Evolutionary conservation across 2,329 filamentous ascomycete genomes (phyloP), one percentile per base, ranked within the genome.

Genomic region (Coccinonectria pachysandricola): DNA sequence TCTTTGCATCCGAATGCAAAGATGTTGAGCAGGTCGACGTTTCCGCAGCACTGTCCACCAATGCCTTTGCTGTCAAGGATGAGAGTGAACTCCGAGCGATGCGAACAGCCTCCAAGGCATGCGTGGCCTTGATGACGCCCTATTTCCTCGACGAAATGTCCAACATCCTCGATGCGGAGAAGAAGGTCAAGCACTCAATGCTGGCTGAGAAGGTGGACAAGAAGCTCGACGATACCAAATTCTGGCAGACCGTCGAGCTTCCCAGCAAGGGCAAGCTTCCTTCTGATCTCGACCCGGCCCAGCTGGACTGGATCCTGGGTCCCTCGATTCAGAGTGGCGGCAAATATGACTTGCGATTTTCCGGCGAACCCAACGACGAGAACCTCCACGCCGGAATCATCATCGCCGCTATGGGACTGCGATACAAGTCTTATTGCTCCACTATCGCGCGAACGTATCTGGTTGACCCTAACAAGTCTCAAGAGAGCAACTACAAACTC

Each of bases 91-190:
- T 98, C 41, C 83, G 88, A 40, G 79, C 84, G 8, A 95, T 98
- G 70, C 79, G 92, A 49, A 92, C 88, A 42, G 86, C 88, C 4
- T 91, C 91, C 29, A 82, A 91, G 50, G 88, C 91, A 23, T 95
- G 87, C 43, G 88, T 92, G 40, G 87, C 86, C 32, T 65, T 96
- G 34, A 92, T 96, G 78, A 85, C 85, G 26, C 85, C 88, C 33
- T 98, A 91, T 57, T 96, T 96, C 54, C 78, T 98, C 40, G 91
- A 98, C 50, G 87, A 95, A 54, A 96, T 98, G 87, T 94, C 88
- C 26, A 80, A 82, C 43, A 80, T 96, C 27, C 74, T 98, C 34
- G 91, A 98, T 49, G 80, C 87, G 42, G 92, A 96, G 56, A 95
- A 94, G 65, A 94, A 94, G 52, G 85, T 96, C 50, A 91, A 86